phyloP scores from a whole-genome alignment of 2,329 filamentous ascomycete species.

The Trichoderma hamatum region DNA sequence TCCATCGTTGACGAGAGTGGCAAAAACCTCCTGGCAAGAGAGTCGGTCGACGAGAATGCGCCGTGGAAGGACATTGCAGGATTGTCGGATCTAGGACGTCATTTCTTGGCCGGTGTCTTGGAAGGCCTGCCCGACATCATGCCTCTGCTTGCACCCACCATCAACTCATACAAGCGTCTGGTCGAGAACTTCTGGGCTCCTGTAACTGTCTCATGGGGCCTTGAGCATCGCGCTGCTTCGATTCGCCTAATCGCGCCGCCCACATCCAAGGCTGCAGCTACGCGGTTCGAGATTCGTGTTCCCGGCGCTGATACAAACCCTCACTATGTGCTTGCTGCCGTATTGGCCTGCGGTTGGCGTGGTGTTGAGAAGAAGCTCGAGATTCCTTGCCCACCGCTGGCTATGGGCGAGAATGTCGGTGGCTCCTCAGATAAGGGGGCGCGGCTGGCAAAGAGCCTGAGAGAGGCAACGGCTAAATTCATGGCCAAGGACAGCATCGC shows the following conservation, averaged over 20 bases:
- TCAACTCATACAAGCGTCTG: conserved; percentile 97
- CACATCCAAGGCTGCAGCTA: conserved; percentile 80
- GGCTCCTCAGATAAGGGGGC: conserved; percentile 70
- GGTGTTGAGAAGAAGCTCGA: conserved; percentile 91
- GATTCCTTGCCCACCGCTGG: conserved; percentile 79
- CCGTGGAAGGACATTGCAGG: conserved; percentile 74
- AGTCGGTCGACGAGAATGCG: conserved; percentile 69
- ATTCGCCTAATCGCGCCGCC: conserved; percentile 89
- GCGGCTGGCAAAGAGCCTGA: conserved; percentile 79
- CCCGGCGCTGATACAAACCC: conserved; percentile 94
- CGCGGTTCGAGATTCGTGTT: conserved; percentile 89
- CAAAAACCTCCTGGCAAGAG: conserved; percentile 81
- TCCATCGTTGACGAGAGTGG: conserved; percentile 81
- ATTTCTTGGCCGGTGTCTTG: conserved; percentile 90
- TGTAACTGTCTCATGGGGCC: conserved; percentile 94
- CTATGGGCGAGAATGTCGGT: conserved; percentile 82
- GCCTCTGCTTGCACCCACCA: conserved; percentile 89
- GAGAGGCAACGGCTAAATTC: conserved; percentile 82
- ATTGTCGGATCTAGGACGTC: conserved; percentile 84
- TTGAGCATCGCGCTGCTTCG: conserved; percentile 91
- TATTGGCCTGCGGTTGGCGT: conserved; percentile 85
- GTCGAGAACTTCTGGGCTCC: conserved; percentile 99
- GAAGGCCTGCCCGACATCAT: conserved; percentile 92
- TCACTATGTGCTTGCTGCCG: conserved; percentile 81
- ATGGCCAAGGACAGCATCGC: conserved; percentile 79